These are phyloP conservation scores for Zea mays DNA, from an alignment of 176 grass and related monocot genomes.

Conservation along the genomic window DNA sequence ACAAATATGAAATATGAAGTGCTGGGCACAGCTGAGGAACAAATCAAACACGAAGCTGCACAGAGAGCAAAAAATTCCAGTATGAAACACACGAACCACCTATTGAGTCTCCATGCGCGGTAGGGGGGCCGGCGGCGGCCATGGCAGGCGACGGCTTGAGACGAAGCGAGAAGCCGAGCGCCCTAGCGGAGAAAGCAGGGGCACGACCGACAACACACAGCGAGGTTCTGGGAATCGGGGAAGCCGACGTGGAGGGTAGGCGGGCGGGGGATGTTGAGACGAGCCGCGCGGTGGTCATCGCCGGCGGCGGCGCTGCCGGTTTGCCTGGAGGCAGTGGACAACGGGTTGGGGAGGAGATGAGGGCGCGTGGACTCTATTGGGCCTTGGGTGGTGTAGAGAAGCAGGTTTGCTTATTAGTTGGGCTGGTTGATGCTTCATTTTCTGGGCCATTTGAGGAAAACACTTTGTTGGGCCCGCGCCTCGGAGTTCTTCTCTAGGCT, in stretches of 20 bases:
- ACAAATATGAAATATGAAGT: background rate
- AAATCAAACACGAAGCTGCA: background rate
- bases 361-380: background rate
- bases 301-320: slow-evolving; percentile 1
- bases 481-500: background rate
- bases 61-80: background rate
- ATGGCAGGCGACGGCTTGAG: slow-evolving; percentile 5
- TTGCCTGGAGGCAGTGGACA: background rate
- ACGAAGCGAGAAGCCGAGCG: background rate
- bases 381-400: background rate
- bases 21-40: background rate
- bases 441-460: background rate
- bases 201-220: background rate
- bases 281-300: slow-evolving; percentile 35
- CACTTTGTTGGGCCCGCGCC: background rate
- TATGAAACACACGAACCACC: background rate
- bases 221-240: background rate
- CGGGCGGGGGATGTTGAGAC: background rate
- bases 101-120: background rate
- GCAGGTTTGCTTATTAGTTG: background rate
- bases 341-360: background rate
- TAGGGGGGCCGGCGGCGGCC: slow-evolving; percentile 25
- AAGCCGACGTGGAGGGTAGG: background rate
- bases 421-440: background rate
- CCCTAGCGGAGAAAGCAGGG: background rate